Conservation (phyloP, 768 basidiomycete species). For the Crepidotus variabilis region DNA sequence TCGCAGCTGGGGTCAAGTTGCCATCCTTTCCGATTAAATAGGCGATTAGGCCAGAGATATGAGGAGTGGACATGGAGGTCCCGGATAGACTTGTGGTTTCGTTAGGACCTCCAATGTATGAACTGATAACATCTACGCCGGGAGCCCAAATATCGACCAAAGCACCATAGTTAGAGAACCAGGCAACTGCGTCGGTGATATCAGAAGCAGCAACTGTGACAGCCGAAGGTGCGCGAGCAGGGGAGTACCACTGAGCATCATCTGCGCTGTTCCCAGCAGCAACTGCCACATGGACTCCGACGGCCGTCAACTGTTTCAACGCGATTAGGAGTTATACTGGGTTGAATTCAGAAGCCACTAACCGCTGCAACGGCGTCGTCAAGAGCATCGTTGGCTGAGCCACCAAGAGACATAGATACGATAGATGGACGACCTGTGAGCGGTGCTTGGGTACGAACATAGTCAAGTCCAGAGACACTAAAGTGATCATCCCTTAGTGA, state of each 20-base stretch:
- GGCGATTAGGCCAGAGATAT: conserved; percentile 36
- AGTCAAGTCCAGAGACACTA: conserved; percentile 26
- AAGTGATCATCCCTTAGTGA: no score
- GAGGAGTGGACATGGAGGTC: conserved; percentile 30
- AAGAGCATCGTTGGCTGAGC: conserved; percentile 18
- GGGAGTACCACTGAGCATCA: conserved; percentile 25
- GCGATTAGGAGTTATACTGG: not conserved
- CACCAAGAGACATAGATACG: conserved; percentile 30
- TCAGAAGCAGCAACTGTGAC: conserved; percentile 31
- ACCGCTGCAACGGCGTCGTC: conserved; percentile 26
- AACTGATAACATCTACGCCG: no score
- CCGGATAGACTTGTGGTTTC: conserved; percentile 20
- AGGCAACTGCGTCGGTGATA: conserved; percentile 26
- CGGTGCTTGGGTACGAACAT: conserved; percentile 16
- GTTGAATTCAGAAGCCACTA: not conserved
- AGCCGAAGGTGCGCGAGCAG: conserved; percentile 26
- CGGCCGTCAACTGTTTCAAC: conserved; percentile 17
- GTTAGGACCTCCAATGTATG: no score
- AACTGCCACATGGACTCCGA: conserved; percentile 26
- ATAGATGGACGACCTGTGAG: conserved; percentile 21
- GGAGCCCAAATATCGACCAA: conserved; percentile 26
- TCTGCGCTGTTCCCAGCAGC: conserved; percentile 27
- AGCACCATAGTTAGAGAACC: conserved; percentile 33
- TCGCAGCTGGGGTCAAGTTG: conserved; percentile 28
- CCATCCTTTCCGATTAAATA: conserved; percentile 30